Base-by-base conservation (phyloP, 2,329 filamentous ascomycete genomes). In the Cylindrodendrum hubeiense region DNA sequence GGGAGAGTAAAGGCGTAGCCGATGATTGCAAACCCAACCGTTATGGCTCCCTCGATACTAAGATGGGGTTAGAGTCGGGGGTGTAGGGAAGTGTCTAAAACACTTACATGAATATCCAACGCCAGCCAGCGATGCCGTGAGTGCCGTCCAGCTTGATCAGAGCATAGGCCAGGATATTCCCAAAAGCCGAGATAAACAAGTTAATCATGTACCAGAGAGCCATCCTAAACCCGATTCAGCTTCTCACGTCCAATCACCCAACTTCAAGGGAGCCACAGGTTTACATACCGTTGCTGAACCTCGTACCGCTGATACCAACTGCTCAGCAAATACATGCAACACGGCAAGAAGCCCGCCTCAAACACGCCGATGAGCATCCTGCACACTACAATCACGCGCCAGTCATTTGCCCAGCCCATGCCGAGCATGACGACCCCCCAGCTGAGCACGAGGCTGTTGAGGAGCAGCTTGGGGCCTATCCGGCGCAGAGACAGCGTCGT, bases 251-350 rank as follows among this genome's bases (percentile, higher is more conserved):
- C 19, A n/a, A n/a, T n/a, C n/a, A n/a, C n/a, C n/a, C n/a, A n/a
- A n/a, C n/a, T 21, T 30, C 2, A n/a, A 21, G 19, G 13, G 13
- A 10, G 30, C 5, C 21, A 30, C 6, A 4, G 7, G 12, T 10
- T 15, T 34, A 12, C 44, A 3, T 37, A 56, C 57, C 90, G 84
- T 19, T 91, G 84, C 43, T 89, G 88, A 44, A 91, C 89, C 69
- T 92, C 90, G 5, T 82, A 85, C 3, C 57, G 63, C 39, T 73
- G 71, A 62, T 80, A 80, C 66, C 79, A 80, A 54, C 75, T 76
- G 15, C 68, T 70, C 39, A 74, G 67, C 5, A 84, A 77, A 67
- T 83, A 83, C 21, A 84, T 79, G 46, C 82, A 83, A 28, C 80
- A 81, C 0, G 80, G 78, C 56, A 80, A 81, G 57, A 83, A 82